These are phyloP conservation scores for Tylopilus rubrobrunneus DNA, from an alignment of 768 basidiomycete genomes.

Conservation along the genomic window DNA sequence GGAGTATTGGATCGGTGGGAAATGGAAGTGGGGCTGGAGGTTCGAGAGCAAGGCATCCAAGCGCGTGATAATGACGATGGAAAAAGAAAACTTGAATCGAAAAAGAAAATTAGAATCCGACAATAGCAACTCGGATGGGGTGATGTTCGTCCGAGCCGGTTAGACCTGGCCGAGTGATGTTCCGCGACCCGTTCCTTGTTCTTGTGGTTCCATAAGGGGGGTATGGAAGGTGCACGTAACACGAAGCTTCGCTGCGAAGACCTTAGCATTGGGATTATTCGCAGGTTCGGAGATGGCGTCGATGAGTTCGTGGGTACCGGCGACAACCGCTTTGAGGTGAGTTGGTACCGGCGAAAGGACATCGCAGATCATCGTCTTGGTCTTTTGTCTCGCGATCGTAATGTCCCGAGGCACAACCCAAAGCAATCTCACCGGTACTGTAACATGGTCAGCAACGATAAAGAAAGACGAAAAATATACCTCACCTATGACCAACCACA, in stretches of 20 bases:
- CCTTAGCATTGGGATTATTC: slow-evolving; percentile 24
- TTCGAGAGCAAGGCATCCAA: no score
- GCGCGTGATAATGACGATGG: no score
- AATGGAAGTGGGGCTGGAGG: no score
- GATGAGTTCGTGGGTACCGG: slow-evolving; percentile 29
- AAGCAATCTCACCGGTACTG: slow-evolving; percentile 34
- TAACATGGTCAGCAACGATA: slow-evolving; percentile 5
- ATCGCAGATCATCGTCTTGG: slow-evolving; percentile 31
- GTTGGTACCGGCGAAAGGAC: no score
- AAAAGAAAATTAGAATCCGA: no score
- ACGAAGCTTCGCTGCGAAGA: slow-evolving; percentile 30
- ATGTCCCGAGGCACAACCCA: slow-evolving; percentile 36
- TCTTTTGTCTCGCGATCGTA: slow-evolving; percentile 33
- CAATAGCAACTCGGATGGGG: no score
- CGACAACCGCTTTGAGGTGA: no score
- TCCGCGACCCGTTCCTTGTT: slow-evolving; percentile 18
- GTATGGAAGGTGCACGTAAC: slow-evolving; percentile 34
- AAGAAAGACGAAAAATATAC: neutral
- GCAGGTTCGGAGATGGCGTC: slow-evolving; percentile 28
- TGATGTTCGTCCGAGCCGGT: no score
- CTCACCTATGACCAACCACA: slow-evolving; percentile 34
- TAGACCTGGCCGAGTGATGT: slow-evolving; percentile 17
- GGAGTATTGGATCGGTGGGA: no score
- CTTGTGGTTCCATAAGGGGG: slow-evolving; percentile 33
- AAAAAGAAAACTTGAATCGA: no score